Evolutionary conservation across 768 basidiomycete genomes (phyloP), one percentile per base, ranked within the genome.

Genomic region (Tulasnella calospora): DNA sequence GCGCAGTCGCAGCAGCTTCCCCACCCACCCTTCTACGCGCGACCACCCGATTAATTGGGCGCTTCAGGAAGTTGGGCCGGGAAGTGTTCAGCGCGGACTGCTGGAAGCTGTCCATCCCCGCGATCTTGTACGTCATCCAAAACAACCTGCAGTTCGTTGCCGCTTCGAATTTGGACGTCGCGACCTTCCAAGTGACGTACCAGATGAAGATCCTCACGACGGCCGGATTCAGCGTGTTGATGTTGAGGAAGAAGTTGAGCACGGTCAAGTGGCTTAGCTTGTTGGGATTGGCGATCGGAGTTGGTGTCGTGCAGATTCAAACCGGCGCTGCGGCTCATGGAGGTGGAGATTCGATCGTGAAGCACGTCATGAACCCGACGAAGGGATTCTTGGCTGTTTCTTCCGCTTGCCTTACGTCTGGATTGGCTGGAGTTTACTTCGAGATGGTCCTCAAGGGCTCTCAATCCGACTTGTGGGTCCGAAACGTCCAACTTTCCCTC

Each of bases 121-220:
- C 97, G 74, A 93, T 98, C 83, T 90, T 98, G 82, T 99, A 98
- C 83, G 93, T 95, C 83, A 90, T 96, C 79, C 94, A 98, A 87
- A 97, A 97, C 86, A 95, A 95, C 86, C 87, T 99, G 44, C 96
- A 98, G 85, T 98, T 95, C 84, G 92, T 96, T 75, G 96, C 96
- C 44, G 94, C 94, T 7, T 92, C 93, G 61, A 98, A 99, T 84
- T 87, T 99, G 79, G 92, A 95, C 81, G 95, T 94, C 21, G 96
- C 96, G 30, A 98, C 96, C 21, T 99, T 99, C 85, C 96, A 98
- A 84, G 95, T 97, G 83, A 94, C 91, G 67, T 96, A 96, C 85
- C 95, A 97, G 84, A 97, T 97, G 95, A 97, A 97, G 85, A 95
- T 97, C 82, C 90, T 97, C 81, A 96, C 95, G 47, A 97, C 95